phyloP scores from a whole-genome alignment of 2,329 filamentous ascomycete species.

The Beauveria medogensis region DNA sequence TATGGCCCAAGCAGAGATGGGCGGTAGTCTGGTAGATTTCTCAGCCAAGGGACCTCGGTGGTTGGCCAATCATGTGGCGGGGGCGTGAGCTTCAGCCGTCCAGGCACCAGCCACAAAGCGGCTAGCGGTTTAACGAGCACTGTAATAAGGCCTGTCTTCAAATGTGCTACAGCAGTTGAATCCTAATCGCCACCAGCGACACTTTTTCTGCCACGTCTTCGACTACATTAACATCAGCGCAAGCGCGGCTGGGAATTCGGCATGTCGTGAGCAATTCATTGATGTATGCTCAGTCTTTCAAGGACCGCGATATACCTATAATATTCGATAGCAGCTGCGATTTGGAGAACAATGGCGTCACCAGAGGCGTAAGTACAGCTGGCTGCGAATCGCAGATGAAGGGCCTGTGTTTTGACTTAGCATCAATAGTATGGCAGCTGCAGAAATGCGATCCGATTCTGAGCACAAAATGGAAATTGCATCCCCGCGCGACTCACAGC shows the following conservation, averaged over 20 bases:
- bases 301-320: background rate
- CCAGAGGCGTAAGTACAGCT: background rate
- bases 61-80: constrained; percentile 17
- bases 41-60: constrained; percentile 28
- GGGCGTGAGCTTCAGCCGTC: background rate
- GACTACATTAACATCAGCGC: background rate
- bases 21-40: constrained; percentile 23
- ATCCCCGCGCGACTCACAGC: background rate
- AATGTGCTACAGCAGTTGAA: background rate
- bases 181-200: constrained; percentile 1
- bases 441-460: background rate
- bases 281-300: background rate
- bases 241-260: background rate
- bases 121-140: background rate
- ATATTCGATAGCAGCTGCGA: background rate
- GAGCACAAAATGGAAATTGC: background rate
- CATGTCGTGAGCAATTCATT: background rate
- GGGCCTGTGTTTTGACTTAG: background rate
- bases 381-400: background rate
- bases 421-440: background rate
- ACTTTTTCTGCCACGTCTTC: background rate
- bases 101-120: background rate
- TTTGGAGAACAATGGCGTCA: background rate
- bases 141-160: background rate
- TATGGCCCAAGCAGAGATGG: constrained; percentile 9